phyloP scores from a whole-genome alignment of 768 basidiomycete genomes.

The Russula olivacea region DNA sequence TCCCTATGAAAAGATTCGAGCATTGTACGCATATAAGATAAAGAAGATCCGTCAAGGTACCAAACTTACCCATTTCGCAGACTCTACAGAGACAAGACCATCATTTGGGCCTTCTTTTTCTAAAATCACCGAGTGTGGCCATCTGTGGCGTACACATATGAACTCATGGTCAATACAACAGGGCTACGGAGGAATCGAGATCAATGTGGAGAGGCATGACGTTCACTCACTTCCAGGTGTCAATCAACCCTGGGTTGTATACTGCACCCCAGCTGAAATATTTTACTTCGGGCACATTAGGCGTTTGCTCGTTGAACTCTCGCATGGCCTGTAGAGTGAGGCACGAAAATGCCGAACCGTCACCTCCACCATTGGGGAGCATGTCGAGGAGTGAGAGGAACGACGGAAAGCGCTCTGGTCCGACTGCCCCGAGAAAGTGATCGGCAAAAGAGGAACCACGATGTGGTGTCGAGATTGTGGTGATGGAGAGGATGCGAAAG shows the following conservation, averaged over 20 bases:
- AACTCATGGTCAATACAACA: slow-evolving; percentile 5
- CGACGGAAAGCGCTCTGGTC: slow-evolving; percentile 57
- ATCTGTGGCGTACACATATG: neutral
- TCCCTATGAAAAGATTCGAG: slow-evolving; percentile 43
- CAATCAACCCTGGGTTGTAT: slow-evolving; percentile 83
- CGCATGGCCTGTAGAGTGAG: slow-evolving; percentile 84
- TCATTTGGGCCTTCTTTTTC: slow-evolving; percentile 94
- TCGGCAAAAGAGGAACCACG: slow-evolving; percentile 92
- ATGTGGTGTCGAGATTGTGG: slow-evolving; percentile 94
- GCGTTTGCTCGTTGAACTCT: slow-evolving; percentile 80
- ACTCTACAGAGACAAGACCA: slow-evolving; percentile 86
- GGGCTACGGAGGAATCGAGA: neutral
- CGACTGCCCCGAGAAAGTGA: slow-evolving; percentile 76
- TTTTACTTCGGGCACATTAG: slow-evolving; percentile 67
- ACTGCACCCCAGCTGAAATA: slow-evolving; percentile 97
- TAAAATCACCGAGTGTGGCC: slow-evolving; percentile 44
- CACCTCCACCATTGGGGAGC: slow-evolving; percentile 87
- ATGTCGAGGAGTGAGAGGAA: slow-evolving; percentile 72
- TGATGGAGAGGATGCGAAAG: slow-evolving; percentile 80
- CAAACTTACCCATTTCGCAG: slow-evolving; percentile 74
- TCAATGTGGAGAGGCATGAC: neutral
- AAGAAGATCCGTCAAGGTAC: neutral
- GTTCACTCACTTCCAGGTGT: slow-evolving; percentile 66
- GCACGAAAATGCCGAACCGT: slow-evolving; percentile 88
- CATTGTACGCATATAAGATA: slow-evolving; percentile 1